Evolutionary conservation across 805 yeast species (phyloP), one percentile per base, ranked within the genome.

Genomic region (Sugiyamaella mastotermitis): DNA sequence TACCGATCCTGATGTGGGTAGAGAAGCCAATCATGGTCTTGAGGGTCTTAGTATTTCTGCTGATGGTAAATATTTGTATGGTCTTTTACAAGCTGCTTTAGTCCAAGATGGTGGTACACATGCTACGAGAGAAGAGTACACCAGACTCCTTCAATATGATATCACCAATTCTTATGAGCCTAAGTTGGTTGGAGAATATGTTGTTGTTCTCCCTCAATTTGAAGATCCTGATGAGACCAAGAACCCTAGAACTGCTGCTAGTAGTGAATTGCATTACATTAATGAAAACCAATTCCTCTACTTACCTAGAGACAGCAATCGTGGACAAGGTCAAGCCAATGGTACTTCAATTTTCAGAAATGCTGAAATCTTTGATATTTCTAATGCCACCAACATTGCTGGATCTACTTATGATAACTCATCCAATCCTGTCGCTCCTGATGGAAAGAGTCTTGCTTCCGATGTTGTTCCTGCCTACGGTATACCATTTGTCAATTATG

Each of bases 51-150:
- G 45, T 19, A 40, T 43, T 19, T 43, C 47, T 10, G 23, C 37
- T 4, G 45, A 43, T 24, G 44, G 45, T 5, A 22, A 20, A 16
- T 32, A 33, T 21, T 29, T 43, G 29, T 43, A 34, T 25, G 42
- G 40, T 8, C 20, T 40, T 22, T 28, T 43, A 11, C 47, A 43
- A 23, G 41, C 42, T 19, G 47, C 47, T 1, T 23, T 40, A 5
- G 47, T 40, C 10, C 47, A 43, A 26, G 47, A 43, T 22, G 47
- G 47, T 17, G 47, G 47, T 10, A 37, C 41, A 17, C 47, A 43
- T 22, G 39, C 43, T 21, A 40, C 47, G n/a, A 19, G 47, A 37
- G 45, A 43, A 22, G 31, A 40, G 35, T 40, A 35, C 42, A 40
- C 45, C 18, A 33, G 47, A 16, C 37, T 43, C 14, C 20, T 40